phyloP scores from a whole-genome alignment of 495 filamentous ascomycete genomes.

The Barbatosphaeria neglecta region DNA sequence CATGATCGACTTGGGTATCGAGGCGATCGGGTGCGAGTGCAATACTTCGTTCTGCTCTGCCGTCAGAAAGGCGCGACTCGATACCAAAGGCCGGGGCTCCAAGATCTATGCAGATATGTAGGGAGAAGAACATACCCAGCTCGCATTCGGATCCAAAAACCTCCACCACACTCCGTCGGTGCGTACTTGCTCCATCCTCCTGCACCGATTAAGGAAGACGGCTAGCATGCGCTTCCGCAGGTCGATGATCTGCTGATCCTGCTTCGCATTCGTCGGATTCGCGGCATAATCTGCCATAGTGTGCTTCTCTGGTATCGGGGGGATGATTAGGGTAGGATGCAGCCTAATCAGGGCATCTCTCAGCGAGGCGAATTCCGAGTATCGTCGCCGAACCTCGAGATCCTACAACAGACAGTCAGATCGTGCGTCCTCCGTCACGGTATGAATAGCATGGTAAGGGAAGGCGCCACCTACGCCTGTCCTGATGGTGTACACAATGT shows the following conservation, averaged over 20 bases:
- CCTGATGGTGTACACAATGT: constrained; percentile 92
- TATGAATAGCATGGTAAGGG: not conserved
- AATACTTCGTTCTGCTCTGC: constrained; percentile 72
- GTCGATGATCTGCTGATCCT: constrained; percentile 92
- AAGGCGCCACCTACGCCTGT: constrained; percentile 59
- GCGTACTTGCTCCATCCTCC: constrained; percentile 81
- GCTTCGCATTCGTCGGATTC: constrained; percentile 93
- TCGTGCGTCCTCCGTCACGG: not conserved
- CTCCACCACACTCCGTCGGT: constrained; percentile 96
- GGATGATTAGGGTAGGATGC: constrained; percentile 88
- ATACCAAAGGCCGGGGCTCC: not conserved
- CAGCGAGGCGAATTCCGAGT: constrained; percentile 94
- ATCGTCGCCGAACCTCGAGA: constrained; percentile 84
- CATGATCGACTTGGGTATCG: constrained; percentile 84
- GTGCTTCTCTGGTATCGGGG: constrained; percentile 96
- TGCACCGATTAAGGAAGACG: constrained; percentile 88
- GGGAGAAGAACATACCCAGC: constrained; percentile 80
- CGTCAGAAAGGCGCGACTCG: constrained; percentile 17
- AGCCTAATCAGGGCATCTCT: constrained; percentile 77
- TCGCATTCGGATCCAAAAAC: constrained; percentile 93
- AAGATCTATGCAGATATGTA: too few relatives aligned
- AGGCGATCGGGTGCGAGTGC: constrained; percentile 76
- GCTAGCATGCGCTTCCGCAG: constrained; percentile 89
- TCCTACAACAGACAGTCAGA: constrained; percentile 47
- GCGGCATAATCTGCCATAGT: constrained; percentile 97